phyloP scores from a whole-genome alignment of 352 stramenopile genomes.

The Globisporangium viniferum region DNA sequence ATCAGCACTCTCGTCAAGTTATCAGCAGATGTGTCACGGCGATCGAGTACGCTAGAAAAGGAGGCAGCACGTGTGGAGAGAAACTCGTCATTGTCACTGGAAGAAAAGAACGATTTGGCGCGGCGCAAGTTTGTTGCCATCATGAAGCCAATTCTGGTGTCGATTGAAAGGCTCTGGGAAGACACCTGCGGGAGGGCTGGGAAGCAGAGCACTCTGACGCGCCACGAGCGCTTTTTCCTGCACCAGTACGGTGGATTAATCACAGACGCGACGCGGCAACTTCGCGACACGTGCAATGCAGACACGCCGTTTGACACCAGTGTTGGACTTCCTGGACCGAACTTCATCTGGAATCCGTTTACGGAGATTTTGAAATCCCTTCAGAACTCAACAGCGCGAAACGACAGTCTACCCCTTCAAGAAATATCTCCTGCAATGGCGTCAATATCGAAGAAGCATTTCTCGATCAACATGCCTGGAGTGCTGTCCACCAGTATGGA shows the following conservation, averaged over 20 bases:
- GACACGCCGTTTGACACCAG: constrained; percentile 16
- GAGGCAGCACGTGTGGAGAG: constrained; percentile 66
- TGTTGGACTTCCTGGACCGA: constrained; percentile 15
- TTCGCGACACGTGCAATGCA: constrained; percentile 40
- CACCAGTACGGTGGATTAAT: constrained; percentile 58
- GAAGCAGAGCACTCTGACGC: constrained; percentile 36
- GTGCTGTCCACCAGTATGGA: constrained; percentile 15
- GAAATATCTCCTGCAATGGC: constrained; percentile 72
- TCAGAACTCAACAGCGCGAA: constrained; percentile 31
- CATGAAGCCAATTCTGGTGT: constrained; percentile 78
- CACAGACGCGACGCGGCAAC: constrained; percentile 36
- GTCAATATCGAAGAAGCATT: constrained; percentile 34
- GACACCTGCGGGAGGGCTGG: constrained; percentile 51
- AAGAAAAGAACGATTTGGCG: constrained; percentile 65
- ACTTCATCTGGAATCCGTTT: constrained; percentile 66
- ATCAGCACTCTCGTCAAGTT: constrained; percentile 69
- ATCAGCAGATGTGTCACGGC: constrained; percentile 60
- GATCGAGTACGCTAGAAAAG: constrained; percentile 71
- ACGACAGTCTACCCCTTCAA: constrained; percentile 53
- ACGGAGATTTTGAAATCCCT: constrained; percentile 68
- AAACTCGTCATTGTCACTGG: constrained; percentile 55
- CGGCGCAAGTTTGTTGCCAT: constrained; percentile 76
- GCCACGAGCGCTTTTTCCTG: constrained; percentile 74
- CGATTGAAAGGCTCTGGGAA: constrained; percentile 55
- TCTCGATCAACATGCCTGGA: constrained; percentile 58